Conservation (phyloP, 176 grass and related monocot genomes). For the Pontederia paniculata region DNA sequence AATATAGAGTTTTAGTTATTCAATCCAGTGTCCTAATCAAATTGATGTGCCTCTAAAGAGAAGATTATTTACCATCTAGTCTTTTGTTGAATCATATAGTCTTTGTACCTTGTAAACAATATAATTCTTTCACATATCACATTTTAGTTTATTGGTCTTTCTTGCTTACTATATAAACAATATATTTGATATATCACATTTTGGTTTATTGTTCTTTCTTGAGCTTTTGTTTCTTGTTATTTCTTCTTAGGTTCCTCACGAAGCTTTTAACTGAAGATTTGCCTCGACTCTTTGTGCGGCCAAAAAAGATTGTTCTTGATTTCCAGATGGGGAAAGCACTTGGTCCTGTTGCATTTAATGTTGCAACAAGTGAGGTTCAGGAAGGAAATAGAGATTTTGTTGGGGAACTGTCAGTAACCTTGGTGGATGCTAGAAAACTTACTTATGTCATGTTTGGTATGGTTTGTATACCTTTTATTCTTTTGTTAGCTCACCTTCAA, state of each 20-base stretch:
- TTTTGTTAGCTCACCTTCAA: conserved; percentile 1
- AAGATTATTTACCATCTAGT: no score
- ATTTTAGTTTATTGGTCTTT: neutral
- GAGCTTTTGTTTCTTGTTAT: neutral
- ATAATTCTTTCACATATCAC: neutral
- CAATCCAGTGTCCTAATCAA: no score
- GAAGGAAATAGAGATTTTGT: conserved; percentile 91
- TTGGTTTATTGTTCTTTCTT: conserved; percentile 7
- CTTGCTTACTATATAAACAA: neutral
- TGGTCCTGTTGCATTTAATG: conserved; percentile 50
- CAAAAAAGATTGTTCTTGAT: conserved; percentile 97
- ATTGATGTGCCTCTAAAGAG: no score
- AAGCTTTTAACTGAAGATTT: conserved; percentile 92
- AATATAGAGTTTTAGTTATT: no score
- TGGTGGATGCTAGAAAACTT: conserved; percentile 96
- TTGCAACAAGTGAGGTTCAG: conserved; percentile 37
- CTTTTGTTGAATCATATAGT: no score
- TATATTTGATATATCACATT: neutral
- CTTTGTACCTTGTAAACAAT: neutral
- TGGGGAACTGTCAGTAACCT: conserved; percentile 81
- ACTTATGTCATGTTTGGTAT: conserved; percentile 81
- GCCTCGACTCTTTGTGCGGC: conserved; percentile 85
- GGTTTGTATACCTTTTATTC: neutral
- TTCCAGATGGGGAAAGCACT: conserved; percentile 78
- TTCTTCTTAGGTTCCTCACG: conserved; percentile 60